Percentiles rank a stretch among this genome's conserved stretches.
Conservation (phyloP, 495 filamentous ascomycete species). For the Clavariopsis aquatica region DNA sequence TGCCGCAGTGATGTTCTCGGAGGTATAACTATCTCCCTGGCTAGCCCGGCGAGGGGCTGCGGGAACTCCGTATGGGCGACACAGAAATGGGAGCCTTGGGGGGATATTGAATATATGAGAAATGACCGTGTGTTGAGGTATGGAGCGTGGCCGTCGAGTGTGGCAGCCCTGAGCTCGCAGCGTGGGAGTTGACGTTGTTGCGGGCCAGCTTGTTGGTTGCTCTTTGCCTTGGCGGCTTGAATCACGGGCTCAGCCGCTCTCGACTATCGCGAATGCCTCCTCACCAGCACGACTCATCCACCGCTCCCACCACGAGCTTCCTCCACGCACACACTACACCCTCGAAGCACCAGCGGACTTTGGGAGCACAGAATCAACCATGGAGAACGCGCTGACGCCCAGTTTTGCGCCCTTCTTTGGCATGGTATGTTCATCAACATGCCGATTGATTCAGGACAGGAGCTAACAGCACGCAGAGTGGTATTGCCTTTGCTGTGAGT, state of each 20-base stretch:
- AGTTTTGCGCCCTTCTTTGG: slow-evolving; percentile 97
- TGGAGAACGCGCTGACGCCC: slow-evolving; percentile 72
- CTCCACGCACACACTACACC: not conserved
- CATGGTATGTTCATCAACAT: slow-evolving; percentile 65
- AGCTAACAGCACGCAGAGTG: slow-evolving; percentile 58
- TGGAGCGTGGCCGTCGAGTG: not conserved
- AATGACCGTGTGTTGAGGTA: not conserved
- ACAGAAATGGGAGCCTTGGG: slow-evolving; percentile 4
- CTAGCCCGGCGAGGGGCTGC: slow-evolving; percentile 24
- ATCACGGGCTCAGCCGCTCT: slow-evolving; percentile 7
- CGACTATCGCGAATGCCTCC: not conserved
- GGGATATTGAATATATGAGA: not conserved
- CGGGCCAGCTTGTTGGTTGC: slow-evolving; percentile 1
- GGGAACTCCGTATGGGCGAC: slow-evolving; percentile 1
- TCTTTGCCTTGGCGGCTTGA: not conserved
- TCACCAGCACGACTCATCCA: slow-evolving; percentile 6
- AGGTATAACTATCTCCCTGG: slow-evolving; percentile 14
- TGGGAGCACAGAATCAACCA: slow-evolving; percentile 38
- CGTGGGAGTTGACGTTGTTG: not conserved
- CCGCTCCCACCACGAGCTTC: not conserved
- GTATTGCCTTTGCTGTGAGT: slow-evolving; percentile 91
- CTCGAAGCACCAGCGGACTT: not conserved
- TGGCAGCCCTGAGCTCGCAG: not conserved
- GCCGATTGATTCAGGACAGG: slow-evolving; percentile 19
- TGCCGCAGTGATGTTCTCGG: slow-evolving; percentile 5